phyloP scores from a whole-genome alignment of 192 early-diverging fungal genomes.

The Lobulomyces angularis region DNA sequence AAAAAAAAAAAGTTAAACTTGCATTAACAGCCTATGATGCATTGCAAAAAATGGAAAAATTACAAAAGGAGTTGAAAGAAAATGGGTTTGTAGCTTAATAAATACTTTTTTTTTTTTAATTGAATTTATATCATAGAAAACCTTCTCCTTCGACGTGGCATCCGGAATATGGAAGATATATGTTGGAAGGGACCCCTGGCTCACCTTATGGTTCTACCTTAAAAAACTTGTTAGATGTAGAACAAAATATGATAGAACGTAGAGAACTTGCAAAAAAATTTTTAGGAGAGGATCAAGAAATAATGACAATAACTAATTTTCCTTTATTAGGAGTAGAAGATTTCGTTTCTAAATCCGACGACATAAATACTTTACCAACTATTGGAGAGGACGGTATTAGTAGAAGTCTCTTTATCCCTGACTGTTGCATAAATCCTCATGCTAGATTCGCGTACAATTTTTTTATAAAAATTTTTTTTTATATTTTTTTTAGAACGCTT shows the following conservation, averaged over 20 bases:
- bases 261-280: slow-evolving; percentile 52
- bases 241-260: slow-evolving; percentile 72
- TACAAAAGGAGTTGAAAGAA: slow-evolving; percentile 51
- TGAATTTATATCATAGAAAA: slow-evolving; percentile 18
- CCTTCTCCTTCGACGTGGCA: slow-evolving; percentile 70
- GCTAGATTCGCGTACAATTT: slow-evolving; percentile 68
- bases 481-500: slow-evolving; percentile 45
- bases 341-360: slow-evolving; percentile 57
- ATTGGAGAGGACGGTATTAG: slow-evolving; percentile 41
- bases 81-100: slow-evolving; percentile 22
- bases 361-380: slow-evolving; percentile 18
- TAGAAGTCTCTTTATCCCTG: slow-evolving; percentile 81
- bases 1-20: slow-evolving; percentile 54
- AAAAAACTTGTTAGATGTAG: slow-evolving; percentile 66
- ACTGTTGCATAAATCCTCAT: slow-evolving; percentile 89
- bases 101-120: slow-evolving; percentile 2
- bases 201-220: slow-evolving; percentile 76
- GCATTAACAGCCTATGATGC: slow-evolving; percentile 72
- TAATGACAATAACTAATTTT: slow-evolving; percentile 75
- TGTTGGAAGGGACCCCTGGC: slow-evolving; percentile 93
- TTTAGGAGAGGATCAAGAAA: slow-evolving; percentile 58
- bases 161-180: slow-evolving; percentile 93
- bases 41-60: slow-evolving; percentile 52
- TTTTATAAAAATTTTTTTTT: background rate
- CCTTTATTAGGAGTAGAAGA: slow-evolving; percentile 77